phyloP scores from a whole-genome alignment of 345 rosid genomes.

The Brassica nigra region DNA sequence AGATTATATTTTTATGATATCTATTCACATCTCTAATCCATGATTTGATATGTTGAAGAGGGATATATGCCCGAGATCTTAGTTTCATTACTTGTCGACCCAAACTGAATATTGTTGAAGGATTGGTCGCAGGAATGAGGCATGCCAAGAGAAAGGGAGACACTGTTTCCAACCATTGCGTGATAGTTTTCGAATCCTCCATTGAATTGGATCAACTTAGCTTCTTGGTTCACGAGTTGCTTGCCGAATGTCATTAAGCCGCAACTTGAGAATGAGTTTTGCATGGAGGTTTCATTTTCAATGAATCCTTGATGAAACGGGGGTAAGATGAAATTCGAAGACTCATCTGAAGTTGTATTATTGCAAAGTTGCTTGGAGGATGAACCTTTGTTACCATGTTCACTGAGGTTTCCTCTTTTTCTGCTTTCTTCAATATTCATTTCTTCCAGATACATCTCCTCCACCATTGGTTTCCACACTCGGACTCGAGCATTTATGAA shows the following conservation, averaged over 20 bases:
- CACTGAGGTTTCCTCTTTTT: slow-evolving; percentile 18
- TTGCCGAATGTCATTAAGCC: slow-evolving; percentile 31
- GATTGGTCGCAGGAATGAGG: slow-evolving; percentile 53
- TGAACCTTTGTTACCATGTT: slow-evolving; percentile 49
- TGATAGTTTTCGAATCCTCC: slow-evolving; percentile 46
- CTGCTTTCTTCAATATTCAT: slow-evolving; percentile 46
- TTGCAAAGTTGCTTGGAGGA: slow-evolving; percentile 28
- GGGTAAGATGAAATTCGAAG: slow-evolving; percentile 8
- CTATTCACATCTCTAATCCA: slow-evolving; percentile 17
- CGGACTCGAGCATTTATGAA: slow-evolving; percentile 86
- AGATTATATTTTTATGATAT: background rate
- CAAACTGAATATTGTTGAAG: slow-evolving; percentile 30
- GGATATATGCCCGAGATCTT: slow-evolving; percentile 25
- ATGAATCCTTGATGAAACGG: slow-evolving; percentile 15
- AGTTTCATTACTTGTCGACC: slow-evolving; percentile 19
- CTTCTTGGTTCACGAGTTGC: slow-evolving; percentile 42
- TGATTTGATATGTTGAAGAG: slow-evolving; percentile 18
- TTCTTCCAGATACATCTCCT: slow-evolving; percentile 77
- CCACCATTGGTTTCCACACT: slow-evolving; percentile 91
- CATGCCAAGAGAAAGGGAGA: slow-evolving; percentile 70
- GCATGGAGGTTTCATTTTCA: slow-evolving; percentile 13
- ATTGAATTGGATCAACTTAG: slow-evolving; percentile 48
- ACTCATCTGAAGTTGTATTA: slow-evolving; percentile 24
- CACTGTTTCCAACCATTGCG: slow-evolving; percentile 46
- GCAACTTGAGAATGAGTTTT: slow-evolving; percentile 38